Base-by-base conservation (phyloP, 768 basidiomycete species). In the Trametes cubensis region DNA sequence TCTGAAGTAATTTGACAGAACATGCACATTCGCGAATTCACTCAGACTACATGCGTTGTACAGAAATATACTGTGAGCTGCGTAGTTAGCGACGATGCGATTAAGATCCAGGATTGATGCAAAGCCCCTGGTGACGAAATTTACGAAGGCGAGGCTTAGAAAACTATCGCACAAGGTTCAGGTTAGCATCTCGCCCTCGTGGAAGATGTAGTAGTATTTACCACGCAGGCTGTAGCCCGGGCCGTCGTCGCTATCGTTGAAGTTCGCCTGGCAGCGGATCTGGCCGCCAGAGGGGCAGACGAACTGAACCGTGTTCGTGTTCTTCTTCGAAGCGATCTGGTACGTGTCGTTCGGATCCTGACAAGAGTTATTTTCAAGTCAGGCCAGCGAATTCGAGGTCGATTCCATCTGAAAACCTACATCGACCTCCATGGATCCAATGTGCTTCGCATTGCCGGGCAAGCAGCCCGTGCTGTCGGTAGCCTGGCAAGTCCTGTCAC, bases 201-300 rank as follows among this genome's bases (percentile, higher is more conserved):
- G 4, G 10, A 11, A 44, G 25, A 13, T 18, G 18, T 11, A 15
- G n/a, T n/a, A 4, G 6, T 11, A 58, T 52, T 6, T 26, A 60
- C 65, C 58, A 13, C 56, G 55, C 20, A 58, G 60, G 54, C 58
- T 58, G 51, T 62, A 62, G 54, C 39, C 25, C 54, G 54, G 61
- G 20, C 61, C 61, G 39, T 62, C 61, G 48, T 56, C 34, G 48
- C 42, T 62, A 40, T 62, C 61, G 48, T 62, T 57, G 55, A 62
- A 62, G 54, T 62, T 62, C 3, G 55, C 61, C 61, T 62, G 48
- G 61, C 61, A 62, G 48, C 61, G 61, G 2, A 50, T 26, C 42
- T 55, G 54, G 25, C 61, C 61, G 11, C 23, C 46, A 4, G 54
- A n/a, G 18, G 54, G 61, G 54, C 61, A 62, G 10, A 34, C 50